Percentiles rank a stretch among this genome's conserved stretches.
These are phyloP conservation scores for Cytospora schulzeri DNA, from an alignment of 2,329 filamentous ascomycete species.

Conservation along the genomic window DNA sequence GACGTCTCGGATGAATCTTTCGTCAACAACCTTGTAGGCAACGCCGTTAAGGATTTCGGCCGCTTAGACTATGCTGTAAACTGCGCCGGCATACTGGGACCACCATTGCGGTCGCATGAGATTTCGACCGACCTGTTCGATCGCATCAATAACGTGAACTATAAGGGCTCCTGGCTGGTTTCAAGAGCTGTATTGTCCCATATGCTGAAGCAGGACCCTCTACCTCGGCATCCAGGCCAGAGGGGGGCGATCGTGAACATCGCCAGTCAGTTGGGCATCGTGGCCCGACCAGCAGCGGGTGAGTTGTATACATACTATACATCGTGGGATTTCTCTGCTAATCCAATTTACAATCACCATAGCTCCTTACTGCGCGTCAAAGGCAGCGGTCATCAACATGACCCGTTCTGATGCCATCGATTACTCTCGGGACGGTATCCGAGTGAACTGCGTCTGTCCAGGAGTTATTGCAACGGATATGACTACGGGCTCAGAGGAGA, in stretches of 20 bases:
- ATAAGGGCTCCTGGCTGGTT: conserved; percentile 52
- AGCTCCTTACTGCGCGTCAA: conserved; percentile 61
- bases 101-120: conserved; percentile 46
- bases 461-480: conserved; percentile 51
- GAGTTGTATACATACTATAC: conserved; percentile 31
- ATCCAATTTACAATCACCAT: background rate
- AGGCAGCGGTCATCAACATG: conserved; percentile 60
- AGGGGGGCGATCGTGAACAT: conserved; percentile 55
- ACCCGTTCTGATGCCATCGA: conserved; percentile 59
- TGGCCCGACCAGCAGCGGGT: conserved; percentile 48
- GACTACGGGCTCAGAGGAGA: conserved; percentile 44
- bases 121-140: conserved; percentile 53
- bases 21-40: conserved; percentile 41
- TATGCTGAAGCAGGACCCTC: conserved; percentile 49
- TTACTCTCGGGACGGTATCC: conserved; percentile 48
- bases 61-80: conserved; percentile 60
- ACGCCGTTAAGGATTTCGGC: conserved; percentile 40
- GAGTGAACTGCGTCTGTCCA: conserved; percentile 44
- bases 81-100: conserved; percentile 55
- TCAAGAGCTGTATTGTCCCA: conserved; percentile 46
- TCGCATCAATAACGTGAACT: conserved; percentile 56
- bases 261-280: conserved; percentile 54
- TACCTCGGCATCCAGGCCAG: conserved; percentile 44
- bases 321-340: no score
- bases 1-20: conserved; percentile 52